Conservation (phyloP, 257 asterid genomes). For the Jacaranda copaia region DNA sequence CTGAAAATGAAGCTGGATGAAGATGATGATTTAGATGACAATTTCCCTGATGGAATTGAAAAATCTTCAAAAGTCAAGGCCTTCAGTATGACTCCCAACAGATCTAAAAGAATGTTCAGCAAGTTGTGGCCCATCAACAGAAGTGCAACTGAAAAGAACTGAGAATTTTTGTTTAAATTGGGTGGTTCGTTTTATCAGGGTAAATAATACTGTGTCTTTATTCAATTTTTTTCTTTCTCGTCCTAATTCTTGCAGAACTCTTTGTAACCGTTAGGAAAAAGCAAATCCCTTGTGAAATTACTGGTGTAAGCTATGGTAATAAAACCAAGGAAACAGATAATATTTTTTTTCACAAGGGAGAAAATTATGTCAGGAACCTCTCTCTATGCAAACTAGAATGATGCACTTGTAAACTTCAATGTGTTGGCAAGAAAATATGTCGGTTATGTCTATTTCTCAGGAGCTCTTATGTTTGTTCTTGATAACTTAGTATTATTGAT, state of each 20-base stretch:
- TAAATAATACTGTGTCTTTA: conserved; percentile 41
- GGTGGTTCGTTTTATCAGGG: conserved; percentile 30
- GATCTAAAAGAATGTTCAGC: conserved; percentile 71
- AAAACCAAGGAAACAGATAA: conserved; percentile 40
- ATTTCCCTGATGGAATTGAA: conserved; percentile 4
- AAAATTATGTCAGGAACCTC: conserved; percentile 25
- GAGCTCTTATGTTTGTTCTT: background rate
- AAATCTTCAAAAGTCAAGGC: conserved; percentile 48
- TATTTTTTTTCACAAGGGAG: conserved; percentile 23
- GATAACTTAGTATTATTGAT: no score
- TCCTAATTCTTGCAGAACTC: conserved; percentile 44
- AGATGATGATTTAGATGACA: conserved; percentile 58
- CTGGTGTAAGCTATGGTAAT: conserved; percentile 58
- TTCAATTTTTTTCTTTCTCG: background rate
- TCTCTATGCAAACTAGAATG: conserved; percentile 26
- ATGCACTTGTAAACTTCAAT: conserved; percentile 1
- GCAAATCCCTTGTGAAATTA: conserved; percentile 50
- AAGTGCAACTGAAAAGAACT: conserved; percentile 62
- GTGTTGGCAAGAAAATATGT: background rate
- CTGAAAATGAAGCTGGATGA: conserved; percentile 84
- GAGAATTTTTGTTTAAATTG: conserved; percentile 35
- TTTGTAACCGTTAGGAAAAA: conserved; percentile 53
- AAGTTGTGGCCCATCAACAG: conserved; percentile 78
- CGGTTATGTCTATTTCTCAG: conserved; percentile 4
- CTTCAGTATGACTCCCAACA: conserved; percentile 57